Conservation (phyloP, 352 stramenopile species). For the Stephanocyclus meneghinianus region DNA sequence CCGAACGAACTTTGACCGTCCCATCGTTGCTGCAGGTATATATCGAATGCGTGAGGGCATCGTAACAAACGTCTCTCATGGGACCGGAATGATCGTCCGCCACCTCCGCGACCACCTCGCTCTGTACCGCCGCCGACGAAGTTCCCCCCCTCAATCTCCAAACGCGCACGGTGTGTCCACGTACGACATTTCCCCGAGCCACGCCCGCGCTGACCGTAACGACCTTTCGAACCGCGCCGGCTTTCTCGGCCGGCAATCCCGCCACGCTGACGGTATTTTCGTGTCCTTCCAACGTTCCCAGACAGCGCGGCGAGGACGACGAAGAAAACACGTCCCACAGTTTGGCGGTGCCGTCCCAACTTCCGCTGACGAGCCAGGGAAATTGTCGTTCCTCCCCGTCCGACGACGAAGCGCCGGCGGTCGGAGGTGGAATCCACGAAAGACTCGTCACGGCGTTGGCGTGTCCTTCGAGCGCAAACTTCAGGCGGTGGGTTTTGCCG, state of each 20-base stretch:
- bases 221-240: conserved; percentile 36
- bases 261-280: conserved; percentile 78
- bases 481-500: conserved; percentile 46
- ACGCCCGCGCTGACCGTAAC: conserved; percentile 73
- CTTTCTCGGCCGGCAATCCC: conserved; percentile 34
- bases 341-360: conserved; percentile 81
- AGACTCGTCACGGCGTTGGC: conserved; percentile 76
- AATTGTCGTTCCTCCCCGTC: no score
- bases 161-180: conserved; percentile 65
- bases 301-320: conserved; percentile 13
- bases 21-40: conserved; percentile 80
- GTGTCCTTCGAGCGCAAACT: conserved; percentile 61
- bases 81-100: conserved; percentile 76
- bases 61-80: conserved; percentile 70
- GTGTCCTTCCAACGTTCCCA: conserved; percentile 65
- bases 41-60: conserved; percentile 37
- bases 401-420: no score
- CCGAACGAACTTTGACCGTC: conserved; percentile 66
- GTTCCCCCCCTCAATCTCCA: conserved; percentile 43
- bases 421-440: conserved; percentile 30
- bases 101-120: conserved; percentile 8
- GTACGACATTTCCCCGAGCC: conserved; percentile 69
- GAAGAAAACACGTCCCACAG: conserved; percentile 68
- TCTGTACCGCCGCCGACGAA: not conserved
- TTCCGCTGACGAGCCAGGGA: conserved; percentile 63